Conservation (phyloP, 345 rosid species). For the Populus tremula region DNA sequence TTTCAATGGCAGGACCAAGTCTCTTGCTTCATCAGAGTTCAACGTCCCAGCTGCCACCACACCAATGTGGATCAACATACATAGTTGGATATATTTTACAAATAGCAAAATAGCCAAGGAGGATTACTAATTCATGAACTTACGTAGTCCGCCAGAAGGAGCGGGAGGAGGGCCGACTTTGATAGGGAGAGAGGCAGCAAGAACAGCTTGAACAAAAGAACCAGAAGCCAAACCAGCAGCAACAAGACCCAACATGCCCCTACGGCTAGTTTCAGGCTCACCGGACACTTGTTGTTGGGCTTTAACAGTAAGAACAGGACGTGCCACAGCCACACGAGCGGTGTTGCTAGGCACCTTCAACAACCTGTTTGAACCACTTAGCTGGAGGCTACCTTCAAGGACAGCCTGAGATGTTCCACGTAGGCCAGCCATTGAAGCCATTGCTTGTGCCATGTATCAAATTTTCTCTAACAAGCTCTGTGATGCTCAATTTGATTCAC, state of each 20-base stretch:
- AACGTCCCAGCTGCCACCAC: conserved; percentile 75
- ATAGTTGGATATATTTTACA: background rate
- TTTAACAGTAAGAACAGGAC: conserved; percentile 48
- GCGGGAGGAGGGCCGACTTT: conserved; percentile 87
- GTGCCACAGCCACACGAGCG: conserved; percentile 27
- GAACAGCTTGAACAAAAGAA: conserved; percentile 67
- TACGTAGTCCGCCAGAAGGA: conserved; percentile 92
- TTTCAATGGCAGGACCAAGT: conserved; percentile 48
- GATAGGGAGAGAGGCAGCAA: conserved; percentile 68
- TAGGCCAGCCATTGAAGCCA: conserved; percentile 77
- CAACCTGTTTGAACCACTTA: conserved; percentile 52
- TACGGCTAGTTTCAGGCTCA: conserved; percentile 65
- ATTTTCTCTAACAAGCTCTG: background rate
- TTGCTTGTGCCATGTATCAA: conserved; percentile 51
- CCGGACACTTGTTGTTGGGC: conserved; percentile 48
- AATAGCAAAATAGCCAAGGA: background rate
- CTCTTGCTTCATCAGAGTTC: conserved; percentile 87
- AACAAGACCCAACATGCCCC: conserved; percentile 67
- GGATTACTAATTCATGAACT: conserved; percentile 24
- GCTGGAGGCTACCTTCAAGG: conserved; percentile 64
- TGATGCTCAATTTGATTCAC: background rate
- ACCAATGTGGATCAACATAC: conserved; percentile 1
- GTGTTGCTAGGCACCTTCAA: conserved; percentile 24
- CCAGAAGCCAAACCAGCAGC: conserved; percentile 68
- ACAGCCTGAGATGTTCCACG: conserved; percentile 66